Percentiles rank a stretch among this genome's conserved stretches.
Evolutionary conservation across 371 early-diverging fungal species (phyloP).

Genomic region (Mortierella sp.): DNA sequence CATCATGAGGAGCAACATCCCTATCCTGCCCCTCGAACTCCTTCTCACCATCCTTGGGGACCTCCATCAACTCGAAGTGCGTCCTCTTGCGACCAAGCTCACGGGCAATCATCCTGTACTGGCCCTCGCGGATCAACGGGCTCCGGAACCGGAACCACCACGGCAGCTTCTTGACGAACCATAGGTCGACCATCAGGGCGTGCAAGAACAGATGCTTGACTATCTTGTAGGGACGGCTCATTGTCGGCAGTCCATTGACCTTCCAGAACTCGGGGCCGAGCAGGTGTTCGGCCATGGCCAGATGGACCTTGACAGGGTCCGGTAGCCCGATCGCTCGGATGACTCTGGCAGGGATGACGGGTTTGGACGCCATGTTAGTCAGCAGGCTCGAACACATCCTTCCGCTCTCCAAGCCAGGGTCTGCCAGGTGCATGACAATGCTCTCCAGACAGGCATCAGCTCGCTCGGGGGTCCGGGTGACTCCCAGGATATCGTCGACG

Average conservation of each 20-base stretch:
- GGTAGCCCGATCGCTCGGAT: constrained; percentile 8
- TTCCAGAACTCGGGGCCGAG: constrained; percentile 32
- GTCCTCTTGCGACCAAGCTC: constrained; percentile 8
- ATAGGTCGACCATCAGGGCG: constrained; percentile 15
- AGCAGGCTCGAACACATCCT: constrained; percentile 8
- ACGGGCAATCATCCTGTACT: not conserved
- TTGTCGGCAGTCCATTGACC: constrained; percentile 14
- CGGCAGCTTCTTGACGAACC: constrained; percentile 14
- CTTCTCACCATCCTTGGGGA: constrained; percentile 9
- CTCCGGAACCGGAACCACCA: constrained; percentile 30
- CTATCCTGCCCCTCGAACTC: not conserved
- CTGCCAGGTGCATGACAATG: constrained; percentile 23
- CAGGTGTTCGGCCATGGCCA: constrained; percentile 31
- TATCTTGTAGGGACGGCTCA: constrained; percentile 7
- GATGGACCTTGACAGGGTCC: constrained; percentile 28
- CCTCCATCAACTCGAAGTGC: constrained; percentile 21
- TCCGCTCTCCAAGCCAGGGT: constrained; percentile 23
- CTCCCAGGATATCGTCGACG: constrained; percentile 31
- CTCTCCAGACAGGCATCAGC: constrained; percentile 31
- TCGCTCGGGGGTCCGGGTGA: not conserved
- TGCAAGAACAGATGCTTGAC: constrained; percentile 6
- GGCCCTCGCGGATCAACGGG: not conserved
- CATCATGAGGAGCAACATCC: not conserved
- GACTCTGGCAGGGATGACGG: not conserved
- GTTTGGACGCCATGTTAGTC: constrained; percentile 1